These are phyloP conservation scores for Coniochaeta pulveracea DNA, from an alignment of 2,329 filamentous ascomycete genomes.

Conservation along the genomic window DNA sequence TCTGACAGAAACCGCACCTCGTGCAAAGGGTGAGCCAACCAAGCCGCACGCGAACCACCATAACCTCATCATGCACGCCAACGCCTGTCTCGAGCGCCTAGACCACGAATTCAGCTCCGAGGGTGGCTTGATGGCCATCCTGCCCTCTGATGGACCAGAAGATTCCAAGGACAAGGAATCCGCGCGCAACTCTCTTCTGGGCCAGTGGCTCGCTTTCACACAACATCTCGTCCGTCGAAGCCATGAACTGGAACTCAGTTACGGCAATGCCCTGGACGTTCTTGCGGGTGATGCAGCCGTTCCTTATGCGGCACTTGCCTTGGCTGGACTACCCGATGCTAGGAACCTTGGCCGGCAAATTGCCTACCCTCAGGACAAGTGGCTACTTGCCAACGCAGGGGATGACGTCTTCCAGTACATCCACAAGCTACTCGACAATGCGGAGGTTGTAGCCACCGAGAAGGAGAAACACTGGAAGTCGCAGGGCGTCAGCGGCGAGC, in stretches of 20 bases:
- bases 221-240: constrained; percentile 41
- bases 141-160: constrained; percentile 28
- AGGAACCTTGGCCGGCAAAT: constrained; percentile 40
- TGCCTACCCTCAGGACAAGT: constrained; percentile 42
- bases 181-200: constrained; percentile 40
- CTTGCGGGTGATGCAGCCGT: constrained; percentile 37
- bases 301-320: constrained; percentile 39
- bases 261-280: constrained; percentile 37
- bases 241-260: constrained; percentile 44
- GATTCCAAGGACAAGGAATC: constrained; percentile 24
- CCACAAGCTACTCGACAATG: constrained; percentile 32
- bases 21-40: constrained; percentile 12
- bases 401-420: constrained; percentile 37
- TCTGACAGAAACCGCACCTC: constrained; percentile 18
- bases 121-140: constrained; percentile 42
- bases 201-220: constrained; percentile 43
- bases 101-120: constrained; percentile 46
- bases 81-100: constrained; percentile 46
- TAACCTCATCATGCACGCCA: constrained; percentile 43
- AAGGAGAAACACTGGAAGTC: constrained; percentile 21
- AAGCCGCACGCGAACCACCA: constrained; percentile 33
- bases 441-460: constrained; percentile 25
- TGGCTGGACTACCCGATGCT: constrained; percentile 38
- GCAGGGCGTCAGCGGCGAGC: constrained; percentile 28
- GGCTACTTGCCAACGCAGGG: constrained; percentile 41